A percentile compares a stretch with the other conserved stretches of the same genome.
Evolutionary conservation across 306 rosid genomes (phyloP).

Genomic region (Inga leiocalycina): DNA sequence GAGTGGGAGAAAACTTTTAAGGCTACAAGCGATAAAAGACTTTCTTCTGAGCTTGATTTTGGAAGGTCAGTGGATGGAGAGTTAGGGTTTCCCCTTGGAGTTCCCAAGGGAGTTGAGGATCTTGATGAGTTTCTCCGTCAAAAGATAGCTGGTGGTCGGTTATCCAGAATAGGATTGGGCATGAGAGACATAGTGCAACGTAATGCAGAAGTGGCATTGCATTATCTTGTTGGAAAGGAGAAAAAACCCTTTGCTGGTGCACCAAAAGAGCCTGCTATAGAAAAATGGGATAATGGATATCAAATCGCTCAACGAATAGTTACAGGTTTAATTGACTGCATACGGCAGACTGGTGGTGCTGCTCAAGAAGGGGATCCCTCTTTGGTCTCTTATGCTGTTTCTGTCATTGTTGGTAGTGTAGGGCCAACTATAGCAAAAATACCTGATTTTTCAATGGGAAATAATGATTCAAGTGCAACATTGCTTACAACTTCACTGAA

Average conservation of each 20-base stretch:
- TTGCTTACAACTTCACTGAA: constrained; percentile 58
- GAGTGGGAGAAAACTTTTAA: constrained; percentile 91
- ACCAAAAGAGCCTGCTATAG: constrained; percentile 64
- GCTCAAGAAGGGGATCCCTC: constrained; percentile 99
- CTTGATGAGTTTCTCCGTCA: constrained; percentile 93
- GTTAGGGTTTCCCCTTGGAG: constrained; percentile 77
- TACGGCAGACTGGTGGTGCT: constrained; percentile 97
- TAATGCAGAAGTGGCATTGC: constrained; percentile 66
- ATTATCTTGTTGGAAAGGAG: constrained; percentile 67
- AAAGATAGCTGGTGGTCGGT: constrained; percentile 80
- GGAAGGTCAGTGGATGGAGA: constrained; percentile 79
- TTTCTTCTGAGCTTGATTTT: constrained; percentile 75
- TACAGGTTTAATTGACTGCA: constrained; percentile 75
- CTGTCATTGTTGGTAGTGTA: constrained; percentile 78
- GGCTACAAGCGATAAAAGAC: constrained; percentile 74
- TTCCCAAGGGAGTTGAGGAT: constrained; percentile 89
- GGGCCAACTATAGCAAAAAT: constrained; percentile 66
- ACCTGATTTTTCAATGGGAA: constrained; percentile 66
- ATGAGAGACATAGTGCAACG: constrained; percentile 93
- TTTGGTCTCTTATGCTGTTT: constrained; percentile 88
- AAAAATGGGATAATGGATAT: constrained; percentile 87
- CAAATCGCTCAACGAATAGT: constrained; percentile 80
- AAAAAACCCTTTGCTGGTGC: constrained; percentile 65
- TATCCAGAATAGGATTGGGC: constrained; percentile 71
- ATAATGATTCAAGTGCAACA: constrained; percentile 47